Percentiles rank a stretch among this genome's conserved stretches.
Conservation (phyloP, 2,329 filamentous ascomycete genomes). For the Colletotrichum tabaci region DNA sequence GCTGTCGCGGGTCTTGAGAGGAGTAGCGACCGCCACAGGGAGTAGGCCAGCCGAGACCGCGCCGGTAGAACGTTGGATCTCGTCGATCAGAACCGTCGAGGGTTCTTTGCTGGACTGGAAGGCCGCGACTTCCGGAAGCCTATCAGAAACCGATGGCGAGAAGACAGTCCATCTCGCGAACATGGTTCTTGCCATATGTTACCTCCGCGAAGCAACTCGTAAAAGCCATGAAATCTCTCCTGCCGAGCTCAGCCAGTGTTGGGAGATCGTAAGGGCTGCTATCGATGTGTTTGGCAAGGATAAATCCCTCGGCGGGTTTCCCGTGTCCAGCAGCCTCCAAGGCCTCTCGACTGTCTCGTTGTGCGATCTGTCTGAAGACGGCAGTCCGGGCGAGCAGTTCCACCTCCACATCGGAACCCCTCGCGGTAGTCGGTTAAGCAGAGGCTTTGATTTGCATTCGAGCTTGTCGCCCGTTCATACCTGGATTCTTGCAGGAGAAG, state of each 20-base stretch:
- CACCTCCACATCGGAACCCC: constrained; percentile 53
- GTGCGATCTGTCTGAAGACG: constrained; percentile 50
- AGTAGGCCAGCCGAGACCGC: not conserved
- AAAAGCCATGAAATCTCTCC: not conserved
- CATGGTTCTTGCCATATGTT: not conserved
- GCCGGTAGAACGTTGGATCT: not conserved
- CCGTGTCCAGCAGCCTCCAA: constrained; percentile 48
- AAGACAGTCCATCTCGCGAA: not conserved
- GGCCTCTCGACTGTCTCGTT: constrained; percentile 53
- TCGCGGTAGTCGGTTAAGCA: constrained; percentile 46
- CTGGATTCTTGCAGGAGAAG: constrained; percentile 53
- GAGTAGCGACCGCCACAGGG: not conserved
- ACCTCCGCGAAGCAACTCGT: not conserved
- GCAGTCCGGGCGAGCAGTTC: constrained; percentile 51
- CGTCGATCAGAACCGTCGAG: not conserved
- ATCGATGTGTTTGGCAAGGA: not conserved
- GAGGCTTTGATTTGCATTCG: constrained; percentile 48
- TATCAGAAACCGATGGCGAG: not conserved
- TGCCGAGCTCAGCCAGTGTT: not conserved
- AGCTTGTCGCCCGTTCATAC: constrained; percentile 53
- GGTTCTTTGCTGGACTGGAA: not conserved
- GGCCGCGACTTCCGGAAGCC: not conserved
- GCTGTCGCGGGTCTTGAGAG: not conserved
- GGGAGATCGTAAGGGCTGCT: not conserved
- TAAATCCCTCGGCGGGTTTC: not conserved